Evolutionary conservation across 805 yeast genomes (phyloP).

Genomic region (Nakazawaea molendinolei): DNA sequence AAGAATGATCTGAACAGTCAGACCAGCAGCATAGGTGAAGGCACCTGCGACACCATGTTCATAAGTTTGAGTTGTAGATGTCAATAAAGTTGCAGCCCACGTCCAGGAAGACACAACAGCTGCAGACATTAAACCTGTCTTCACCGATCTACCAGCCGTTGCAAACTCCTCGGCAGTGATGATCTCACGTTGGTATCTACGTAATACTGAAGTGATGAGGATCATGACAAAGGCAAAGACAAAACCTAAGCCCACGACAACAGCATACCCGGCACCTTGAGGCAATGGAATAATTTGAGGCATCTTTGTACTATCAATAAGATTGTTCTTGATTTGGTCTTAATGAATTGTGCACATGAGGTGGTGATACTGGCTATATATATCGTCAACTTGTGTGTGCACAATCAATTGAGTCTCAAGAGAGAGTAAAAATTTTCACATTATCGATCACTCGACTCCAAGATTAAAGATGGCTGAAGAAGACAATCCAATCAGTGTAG

Average conservation of each 20-base stretch:
- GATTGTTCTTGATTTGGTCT: neutral
- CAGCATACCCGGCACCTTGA: constrained; percentile 82
- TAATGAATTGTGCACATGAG: neutral
- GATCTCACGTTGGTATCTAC: constrained; percentile 76
- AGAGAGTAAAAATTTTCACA: no score
- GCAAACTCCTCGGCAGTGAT: constrained; percentile 92
- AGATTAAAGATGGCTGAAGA: no score
- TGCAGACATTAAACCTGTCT: constrained; percentile 76
- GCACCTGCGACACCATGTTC: constrained; percentile 75
- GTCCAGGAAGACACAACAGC: constrained; percentile 96
- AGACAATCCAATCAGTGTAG: no score
- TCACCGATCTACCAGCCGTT: constrained; percentile 87
- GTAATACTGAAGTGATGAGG: constrained; percentile 58
- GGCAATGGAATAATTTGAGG: constrained; percentile 24
- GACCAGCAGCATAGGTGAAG: constrained; percentile 85
- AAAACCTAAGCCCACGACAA: constrained; percentile 82
- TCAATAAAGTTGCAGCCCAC: constrained; percentile 77
- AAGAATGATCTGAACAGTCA: constrained; percentile 78
- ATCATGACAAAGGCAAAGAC: constrained; percentile 72
- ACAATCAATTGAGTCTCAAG: no score
- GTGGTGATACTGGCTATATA: no score
- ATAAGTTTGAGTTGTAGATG: constrained; percentile 75
- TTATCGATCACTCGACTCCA: no score
- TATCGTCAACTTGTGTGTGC: no score
- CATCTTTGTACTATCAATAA: constrained; percentile 13